Evolutionary conservation across 257 asterid genomes (phyloP), one percentile per base, ranked within the genome.

Genomic region (Prunella vulgaris): DNA sequence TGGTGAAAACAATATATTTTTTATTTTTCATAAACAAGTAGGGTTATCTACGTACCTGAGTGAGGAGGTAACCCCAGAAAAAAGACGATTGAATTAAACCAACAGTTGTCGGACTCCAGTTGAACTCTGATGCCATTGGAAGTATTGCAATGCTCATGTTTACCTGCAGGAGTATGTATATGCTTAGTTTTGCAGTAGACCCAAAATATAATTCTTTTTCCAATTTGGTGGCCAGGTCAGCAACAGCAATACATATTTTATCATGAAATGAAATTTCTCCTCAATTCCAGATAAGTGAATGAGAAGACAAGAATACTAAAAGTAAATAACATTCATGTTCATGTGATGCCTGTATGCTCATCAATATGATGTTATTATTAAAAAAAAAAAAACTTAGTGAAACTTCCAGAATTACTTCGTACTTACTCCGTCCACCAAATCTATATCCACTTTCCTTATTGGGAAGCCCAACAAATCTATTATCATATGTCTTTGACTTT

Each of bases 91-190:
- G 98, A 60, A 92, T 86, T 46, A 89, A 71, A 74, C 98, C 98
- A 78, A 92, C 98, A 18, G 98, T 92, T 20, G 94, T 69, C 2
- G 92, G 87, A 76, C 88, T 81, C 98, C 98, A 92, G 21, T 86
- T 72, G 76, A 18, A 86, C 78, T 89, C 98, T 6, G 93, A 62
- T 56, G 98, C 70, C 98, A 92, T 92, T 37, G 98, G 98, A 70
- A 92, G 98, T 72, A 92, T 92, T 24, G 96, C 96, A 66, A 92
- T 89, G 79, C 98, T 89, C 98, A 92, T 92, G 88, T 92, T 92
- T 54, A 90, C 97, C 97, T 90, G 84, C 76, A 78, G 21, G 15
- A 78, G 0, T 64, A 42, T 51, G 59, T 68, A 71, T 68, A 73
- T 81, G 70, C 62, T 40, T 69, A 52, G 67, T 22, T 60, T 75